These are phyloP conservation scores for Mortierella alpina DNA, from an alignment of 192 early-diverging fungal genomes.

Conservation along the genomic window DNA sequence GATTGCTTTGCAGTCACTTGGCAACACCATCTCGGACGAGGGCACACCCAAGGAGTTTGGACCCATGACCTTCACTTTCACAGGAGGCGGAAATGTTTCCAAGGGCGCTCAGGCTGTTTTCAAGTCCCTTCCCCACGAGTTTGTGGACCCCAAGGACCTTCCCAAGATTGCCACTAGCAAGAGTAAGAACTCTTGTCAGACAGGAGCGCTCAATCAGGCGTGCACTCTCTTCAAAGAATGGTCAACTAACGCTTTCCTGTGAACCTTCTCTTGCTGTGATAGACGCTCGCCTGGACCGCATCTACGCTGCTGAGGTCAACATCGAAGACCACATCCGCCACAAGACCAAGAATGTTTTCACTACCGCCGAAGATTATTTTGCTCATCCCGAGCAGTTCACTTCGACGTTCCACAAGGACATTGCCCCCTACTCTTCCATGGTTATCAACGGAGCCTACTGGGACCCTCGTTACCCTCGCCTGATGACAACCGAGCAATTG, in stretches of 20 bases:
- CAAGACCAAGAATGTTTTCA: slow-evolving; percentile 73
- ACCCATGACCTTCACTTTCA: slow-evolving; percentile 92
- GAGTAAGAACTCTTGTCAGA: slow-evolving; percentile 55
- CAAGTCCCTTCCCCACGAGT: slow-evolving; percentile 90
- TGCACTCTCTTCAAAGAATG: background rate
- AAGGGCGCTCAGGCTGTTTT: slow-evolving; percentile 93
- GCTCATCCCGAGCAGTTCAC: slow-evolving; percentile 68
- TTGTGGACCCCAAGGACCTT: slow-evolving; percentile 79
- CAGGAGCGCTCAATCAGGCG: background rate
- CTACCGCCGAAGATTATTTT: slow-evolving; percentile 75
- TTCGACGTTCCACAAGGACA: slow-evolving; percentile 57
- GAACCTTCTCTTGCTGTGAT: background rate
- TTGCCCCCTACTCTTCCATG: slow-evolving; percentile 92
- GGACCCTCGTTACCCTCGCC: slow-evolving; percentile 85
- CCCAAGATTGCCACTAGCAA: slow-evolving; percentile 65
- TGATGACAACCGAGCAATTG: slow-evolving; percentile 90
- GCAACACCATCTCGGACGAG: slow-evolving; percentile 85
- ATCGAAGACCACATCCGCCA: slow-evolving; percentile 85
- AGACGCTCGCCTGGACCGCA: slow-evolving; percentile 75
- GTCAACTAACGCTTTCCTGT: background rate
- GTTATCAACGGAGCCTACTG: slow-evolving; percentile 96
- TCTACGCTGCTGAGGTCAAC: slow-evolving; percentile 85
- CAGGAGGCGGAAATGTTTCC: slow-evolving; percentile 92
- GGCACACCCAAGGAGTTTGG: slow-evolving; percentile 89
- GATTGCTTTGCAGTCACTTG: slow-evolving; percentile 70